Percentiles rank a stretch among this genome's conserved stretches.
Conservation (phyloP, 2,329 filamentous ascomycete genomes). For the Aspergillus sp. region DNA sequence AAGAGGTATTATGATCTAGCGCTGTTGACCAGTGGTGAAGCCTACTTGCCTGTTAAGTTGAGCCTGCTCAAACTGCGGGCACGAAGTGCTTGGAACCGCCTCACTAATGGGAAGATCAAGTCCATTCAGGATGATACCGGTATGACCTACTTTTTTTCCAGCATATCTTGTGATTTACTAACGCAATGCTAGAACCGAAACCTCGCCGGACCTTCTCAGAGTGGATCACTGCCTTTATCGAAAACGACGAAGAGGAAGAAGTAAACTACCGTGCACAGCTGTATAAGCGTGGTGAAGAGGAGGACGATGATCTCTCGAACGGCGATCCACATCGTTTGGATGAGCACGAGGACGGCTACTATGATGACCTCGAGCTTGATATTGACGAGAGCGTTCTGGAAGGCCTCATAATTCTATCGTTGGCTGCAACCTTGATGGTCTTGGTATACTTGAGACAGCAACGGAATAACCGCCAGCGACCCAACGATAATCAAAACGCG, state of each 20-base stretch:
- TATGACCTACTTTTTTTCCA: conserved; percentile 51
- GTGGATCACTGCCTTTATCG: conserved; percentile 85
- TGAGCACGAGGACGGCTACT: conserved; percentile 55
- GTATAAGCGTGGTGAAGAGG: conserved; percentile 43
- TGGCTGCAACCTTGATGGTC: conserved; percentile 74
- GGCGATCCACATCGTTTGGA: conserved; percentile 29
- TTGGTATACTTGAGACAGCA: conserved; percentile 74
- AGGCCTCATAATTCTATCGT: conserved; percentile 78
- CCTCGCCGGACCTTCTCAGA: conserved; percentile 80
- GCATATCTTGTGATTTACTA: conserved; percentile 32
- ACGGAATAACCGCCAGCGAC: conserved; percentile 41
- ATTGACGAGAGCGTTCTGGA: conserved; percentile 82
- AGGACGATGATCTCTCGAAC: conserved; percentile 39
- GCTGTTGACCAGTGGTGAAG: conserved; percentile 87
- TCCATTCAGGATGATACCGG: conserved; percentile 87
- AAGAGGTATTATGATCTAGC: conserved; percentile 96
- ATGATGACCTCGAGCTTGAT: conserved; percentile 65
- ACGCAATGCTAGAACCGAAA: conserved; percentile 58
- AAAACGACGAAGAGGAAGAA: conserved; percentile 68
- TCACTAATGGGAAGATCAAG: conserved; percentile 89
- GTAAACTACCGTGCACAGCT: conserved; percentile 65
- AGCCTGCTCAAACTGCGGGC: conserved; percentile 83
- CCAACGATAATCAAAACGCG: conserved; percentile 37
- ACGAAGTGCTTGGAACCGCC: conserved; percentile 90
- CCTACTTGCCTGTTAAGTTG: conserved; percentile 89